These are phyloP conservation scores for Psilocybe mexicana DNA, from an alignment of 1,284 basidiomycete species.

Conservation along the genomic window DNA sequence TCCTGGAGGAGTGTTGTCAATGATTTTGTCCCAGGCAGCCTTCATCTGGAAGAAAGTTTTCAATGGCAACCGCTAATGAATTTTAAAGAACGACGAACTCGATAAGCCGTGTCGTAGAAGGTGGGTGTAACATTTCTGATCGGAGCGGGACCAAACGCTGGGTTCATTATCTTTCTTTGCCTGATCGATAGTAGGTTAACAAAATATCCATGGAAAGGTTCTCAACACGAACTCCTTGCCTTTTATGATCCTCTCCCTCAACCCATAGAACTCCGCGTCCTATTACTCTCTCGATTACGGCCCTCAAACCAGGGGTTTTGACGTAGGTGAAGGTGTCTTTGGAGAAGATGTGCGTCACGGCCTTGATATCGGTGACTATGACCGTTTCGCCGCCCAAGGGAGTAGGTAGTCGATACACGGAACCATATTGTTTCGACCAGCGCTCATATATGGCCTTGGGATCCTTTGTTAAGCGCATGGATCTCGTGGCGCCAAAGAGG, in stretches of 20 bases:
- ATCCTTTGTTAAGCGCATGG: slow-evolving; percentile 6
- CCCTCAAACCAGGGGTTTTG: slow-evolving; percentile 28
- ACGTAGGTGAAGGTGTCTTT: slow-evolving; percentile 45
- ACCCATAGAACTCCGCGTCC: slow-evolving; percentile 44
- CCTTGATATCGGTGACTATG: slow-evolving; percentile 49
- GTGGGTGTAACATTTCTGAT: slow-evolving; percentile 35
- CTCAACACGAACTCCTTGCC: slow-evolving; percentile 20
- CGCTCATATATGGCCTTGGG: slow-evolving; percentile 7
- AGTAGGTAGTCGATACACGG: slow-evolving; percentile 38
- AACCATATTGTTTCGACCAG: slow-evolving; percentile 37
- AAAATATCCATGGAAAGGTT: not conserved
- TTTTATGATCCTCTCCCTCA: slow-evolving; percentile 47
- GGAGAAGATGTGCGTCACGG: slow-evolving; percentile 45
- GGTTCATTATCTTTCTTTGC: slow-evolving; percentile 37
- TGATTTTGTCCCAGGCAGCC: slow-evolving; percentile 20
- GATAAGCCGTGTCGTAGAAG: slow-evolving; percentile 41
- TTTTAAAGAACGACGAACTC: slow-evolving; percentile 30
- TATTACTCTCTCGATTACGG: slow-evolving; percentile 35
- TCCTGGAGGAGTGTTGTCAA: slow-evolving; percentile 2
- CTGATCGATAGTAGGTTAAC: slow-evolving; percentile 21
- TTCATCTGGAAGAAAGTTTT: slow-evolving; percentile 18
- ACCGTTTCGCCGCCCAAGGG: slow-evolving; percentile 36
- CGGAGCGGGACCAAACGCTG: slow-evolving; percentile 37
- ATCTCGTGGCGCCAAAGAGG: slow-evolving; percentile 5
- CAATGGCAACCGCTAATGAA: not conserved